Percentiles rank a stretch among this genome's conserved stretches.
phyloP scores from a whole-genome alignment of 2,329 filamentous ascomycete genomes.

The Magnaporthiopsis incrustans region DNA sequence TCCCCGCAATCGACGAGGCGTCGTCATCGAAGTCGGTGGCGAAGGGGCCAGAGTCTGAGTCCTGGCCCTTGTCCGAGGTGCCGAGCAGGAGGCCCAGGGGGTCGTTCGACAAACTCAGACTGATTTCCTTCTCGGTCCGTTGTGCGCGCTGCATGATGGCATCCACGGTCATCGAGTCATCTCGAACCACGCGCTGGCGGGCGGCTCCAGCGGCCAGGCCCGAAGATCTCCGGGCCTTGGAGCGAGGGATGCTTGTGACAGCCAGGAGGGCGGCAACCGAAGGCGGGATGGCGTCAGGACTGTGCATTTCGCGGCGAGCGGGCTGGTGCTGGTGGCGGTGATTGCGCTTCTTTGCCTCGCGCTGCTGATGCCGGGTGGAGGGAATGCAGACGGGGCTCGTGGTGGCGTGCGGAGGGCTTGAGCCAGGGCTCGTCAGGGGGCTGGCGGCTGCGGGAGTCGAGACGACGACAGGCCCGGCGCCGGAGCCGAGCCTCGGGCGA shows the following conservation, averaged over 20 bases:
- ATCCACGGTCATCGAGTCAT: conserved; percentile 43
- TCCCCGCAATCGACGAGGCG: conserved; percentile 15
- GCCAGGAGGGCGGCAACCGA: conserved; percentile 55
- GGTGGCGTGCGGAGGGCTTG: conserved; percentile 19
- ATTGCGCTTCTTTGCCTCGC: conserved; percentile 18
- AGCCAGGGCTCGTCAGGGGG: neutral
- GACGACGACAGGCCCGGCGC: neutral
- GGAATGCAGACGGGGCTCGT: conserved; percentile 51
- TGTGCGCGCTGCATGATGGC: conserved; percentile 46
- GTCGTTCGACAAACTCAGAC: conserved; percentile 42
- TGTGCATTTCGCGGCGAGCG: conserved; percentile 22
- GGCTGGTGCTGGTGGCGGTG: conserved; percentile 20
- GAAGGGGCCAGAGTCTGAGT: conserved; percentile 43
- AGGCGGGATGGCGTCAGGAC: conserved; percentile 47
- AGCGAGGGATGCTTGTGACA: conserved; percentile 51
- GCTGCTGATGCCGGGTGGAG: conserved; percentile 28
- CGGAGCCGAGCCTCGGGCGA: neutral
- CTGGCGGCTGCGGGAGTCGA: neutral
- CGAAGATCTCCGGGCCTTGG: conserved; percentile 27
- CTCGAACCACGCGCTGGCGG: conserved; percentile 18
- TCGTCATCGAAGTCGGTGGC: conserved; percentile 29
- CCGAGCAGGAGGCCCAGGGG: conserved; percentile 53
- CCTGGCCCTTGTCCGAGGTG: conserved; percentile 48
- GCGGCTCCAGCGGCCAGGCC: neutral
- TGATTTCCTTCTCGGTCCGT: conserved; percentile 51